Evolutionary conservation across 345 rosid genomes (phyloP), one percentile per base, ranked within the genome.

Genomic region (Salix arbutifolia): DNA sequence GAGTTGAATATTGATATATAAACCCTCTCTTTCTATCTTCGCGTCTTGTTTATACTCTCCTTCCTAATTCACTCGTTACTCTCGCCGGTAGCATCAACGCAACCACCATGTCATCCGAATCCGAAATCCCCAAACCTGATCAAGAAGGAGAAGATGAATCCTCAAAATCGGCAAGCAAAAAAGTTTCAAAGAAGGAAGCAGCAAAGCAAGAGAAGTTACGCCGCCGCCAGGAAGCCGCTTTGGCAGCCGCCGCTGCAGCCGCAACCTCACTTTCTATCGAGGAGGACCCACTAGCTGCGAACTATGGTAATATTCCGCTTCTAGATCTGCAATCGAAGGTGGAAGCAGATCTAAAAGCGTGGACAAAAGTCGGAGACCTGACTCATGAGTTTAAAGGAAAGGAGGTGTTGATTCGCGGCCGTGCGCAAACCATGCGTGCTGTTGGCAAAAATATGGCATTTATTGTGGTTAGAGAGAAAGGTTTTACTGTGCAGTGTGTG

Each of bases 171-270:
- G 44, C 82, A 28, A 92, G 94, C 87, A 94, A 92, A 82, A 94
- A 94, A 70, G 94, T 92, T 2, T 90, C 98, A 6, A 94, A 94
- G 84, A 94, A 94, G 74, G 94, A 89, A 84, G 96, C 97, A 0
- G 91, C 90, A 50, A 94, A 89, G 84, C 87, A 80, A 48, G 97
- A 91, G 82, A 94, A 92, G 84, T 48, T 84, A 23, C 94, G 93
- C 4, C 96, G 94, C 77, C 90, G 86, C 28, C 88, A 86, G 80
- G 96, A 89, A 67, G 86, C 78, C 6, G 87, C 83, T 10, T 72
- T 40, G 17, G 18, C 76, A 4, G 74, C 87, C 12, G 9, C 84
- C 18, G 79, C 87, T 0, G 72, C 85, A 50, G 72, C 80, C 56
- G 77, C 88, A n/a, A 44, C 94, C 1, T 67, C 87, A 0, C 78